Evolutionary conservation across 768 basidiomycete genomes (phyloP).

Genomic region (Rhodotorula graminis): DNA sequence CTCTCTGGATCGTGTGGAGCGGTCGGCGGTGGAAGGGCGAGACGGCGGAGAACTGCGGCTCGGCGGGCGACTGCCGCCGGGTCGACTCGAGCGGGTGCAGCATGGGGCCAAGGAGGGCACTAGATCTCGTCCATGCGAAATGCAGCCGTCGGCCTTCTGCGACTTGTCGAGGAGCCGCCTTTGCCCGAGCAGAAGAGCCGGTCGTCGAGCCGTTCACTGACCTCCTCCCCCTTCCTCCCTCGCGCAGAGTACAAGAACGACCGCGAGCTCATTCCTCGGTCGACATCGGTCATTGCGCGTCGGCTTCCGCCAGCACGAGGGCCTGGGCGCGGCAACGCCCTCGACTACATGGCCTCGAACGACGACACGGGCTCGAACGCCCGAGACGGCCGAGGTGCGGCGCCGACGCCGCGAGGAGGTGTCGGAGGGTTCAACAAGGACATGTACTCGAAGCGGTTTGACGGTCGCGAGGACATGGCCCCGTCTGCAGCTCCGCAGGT

Average conservation of each 20-base stretch:
- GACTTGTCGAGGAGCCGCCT: too few relatives aligned
- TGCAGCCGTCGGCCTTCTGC: too few relatives aligned
- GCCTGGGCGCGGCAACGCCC: constrained; percentile 47
- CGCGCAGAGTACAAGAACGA: constrained; percentile 82
- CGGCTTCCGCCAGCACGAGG: constrained; percentile 65
- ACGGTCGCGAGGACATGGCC: constrained; percentile 64
- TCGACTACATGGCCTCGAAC: constrained; percentile 47
- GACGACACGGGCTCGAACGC: constrained; percentile 39
- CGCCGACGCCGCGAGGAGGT: constrained; percentile 25
- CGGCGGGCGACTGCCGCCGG: too few relatives aligned
- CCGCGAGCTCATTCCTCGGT: constrained; percentile 81
- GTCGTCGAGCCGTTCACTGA: too few relatives aligned
- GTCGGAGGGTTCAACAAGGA: constrained; percentile 24
- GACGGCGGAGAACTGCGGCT: too few relatives aligned
- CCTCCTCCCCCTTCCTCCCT: background rate
- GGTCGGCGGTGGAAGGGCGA: background rate
- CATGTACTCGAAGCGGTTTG: constrained; percentile 81
- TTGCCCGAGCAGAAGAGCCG: too few relatives aligned
- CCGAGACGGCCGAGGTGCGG: constrained; percentile 16
- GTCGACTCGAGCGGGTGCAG: too few relatives aligned
- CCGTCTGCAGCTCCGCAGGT: constrained; percentile 32
- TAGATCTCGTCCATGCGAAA: too few relatives aligned
- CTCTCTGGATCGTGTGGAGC: background rate
- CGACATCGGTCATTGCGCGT: constrained; percentile 88
- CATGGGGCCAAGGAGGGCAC: too few relatives aligned